These are phyloP conservation scores for Tuber borchii DNA, from an alignment of 495 filamentous ascomycete species.

Conservation along the genomic window DNA sequence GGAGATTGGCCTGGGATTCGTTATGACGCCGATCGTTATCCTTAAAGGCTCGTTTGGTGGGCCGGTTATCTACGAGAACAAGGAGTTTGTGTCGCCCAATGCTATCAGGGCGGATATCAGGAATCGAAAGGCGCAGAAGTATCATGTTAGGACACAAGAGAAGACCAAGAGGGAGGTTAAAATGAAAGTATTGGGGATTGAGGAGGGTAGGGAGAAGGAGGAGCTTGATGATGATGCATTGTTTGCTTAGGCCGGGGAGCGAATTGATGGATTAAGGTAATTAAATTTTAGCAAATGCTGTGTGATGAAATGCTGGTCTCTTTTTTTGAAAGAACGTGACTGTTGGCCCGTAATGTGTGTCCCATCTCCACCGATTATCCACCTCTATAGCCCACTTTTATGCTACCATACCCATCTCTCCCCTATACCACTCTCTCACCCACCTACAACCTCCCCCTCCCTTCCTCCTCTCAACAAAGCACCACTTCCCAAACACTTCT, in stretches of 20 bases:
- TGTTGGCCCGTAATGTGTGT: not conserved
- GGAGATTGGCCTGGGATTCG: constrained; percentile 92
- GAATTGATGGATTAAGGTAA: not conserved
- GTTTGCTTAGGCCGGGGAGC: constrained; percentile 58
- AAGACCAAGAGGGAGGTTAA: constrained; percentile 64
- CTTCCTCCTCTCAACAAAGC: not conserved
- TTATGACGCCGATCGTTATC: constrained; percentile 91
- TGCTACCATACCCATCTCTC: not conserved
- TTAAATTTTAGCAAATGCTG: not conserved
- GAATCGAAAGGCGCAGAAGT: constrained; percentile 63
- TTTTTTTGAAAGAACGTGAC: not conserved
- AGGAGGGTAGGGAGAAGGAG: constrained; percentile 59
- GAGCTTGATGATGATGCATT: constrained; percentile 73
- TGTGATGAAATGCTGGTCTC: not conserved
- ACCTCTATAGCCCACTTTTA: not conserved
- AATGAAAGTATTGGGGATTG: constrained; percentile 67
- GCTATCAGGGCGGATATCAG: constrained; percentile 78
- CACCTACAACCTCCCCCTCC: not conserved
- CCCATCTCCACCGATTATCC: not conserved
- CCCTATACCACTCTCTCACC: not conserved
- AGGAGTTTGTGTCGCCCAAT: constrained; percentile 95
- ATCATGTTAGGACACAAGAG: constrained; percentile 66
- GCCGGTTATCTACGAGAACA: constrained; percentile 97
- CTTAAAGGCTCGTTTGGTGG: constrained; percentile 92
- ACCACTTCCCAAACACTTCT: no score